Evolutionary conservation across 2,329 filamentous ascomycete genomes (phyloP), one percentile per base, ranked within the genome.

Genomic region (Myotisia sp.): DNA sequence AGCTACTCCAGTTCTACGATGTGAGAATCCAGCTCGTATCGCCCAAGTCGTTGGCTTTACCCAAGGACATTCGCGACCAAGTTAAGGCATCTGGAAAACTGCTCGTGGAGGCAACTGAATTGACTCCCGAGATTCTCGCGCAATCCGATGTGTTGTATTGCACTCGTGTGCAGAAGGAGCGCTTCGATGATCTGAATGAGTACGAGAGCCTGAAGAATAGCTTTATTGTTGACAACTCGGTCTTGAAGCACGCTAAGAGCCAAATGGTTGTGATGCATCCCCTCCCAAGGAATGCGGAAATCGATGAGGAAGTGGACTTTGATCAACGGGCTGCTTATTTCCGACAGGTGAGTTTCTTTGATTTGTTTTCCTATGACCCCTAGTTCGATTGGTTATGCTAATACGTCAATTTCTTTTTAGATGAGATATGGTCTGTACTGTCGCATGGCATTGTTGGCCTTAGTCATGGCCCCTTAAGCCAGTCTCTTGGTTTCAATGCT

Each of bases 371-470:
- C 12, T 17, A 12, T 37, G 6, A 29, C 26, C 35, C 24, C 28
- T 27, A 27, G 6, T 9, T 29, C 10, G 23, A 24, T 22, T 18
- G 17, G 20, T 38, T 23, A 33, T 35, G 13, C 17, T 34, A 3
- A 13, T 20, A 8, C 3, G 10, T 26, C 29, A 9, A 16, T 33
- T 38, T 36, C 26, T 16, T 21, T 32, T 10, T 51, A 94, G 86
- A 94, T 94, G 87, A 76, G 79, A 63, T 94, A 95, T 63, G 90
- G 90, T 49, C 73, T 98, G 50, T 95, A 94, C 70, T 92, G 82
- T 60, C 80, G 90, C 57, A 98, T 98, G 90, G 90, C 90, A 48
- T 64, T 98, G 63, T 70, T 98, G 58, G 90, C 90, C 46, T 68
- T 95, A 58, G 83, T 95, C 59, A 79, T 98, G 80, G 76, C 68